Percentiles rank a stretch among this genome's conserved stretches.
Evolutionary conservation across 352 stramenopile species (phyloP).

Genomic region (Globisporangium radiosum): DNA sequence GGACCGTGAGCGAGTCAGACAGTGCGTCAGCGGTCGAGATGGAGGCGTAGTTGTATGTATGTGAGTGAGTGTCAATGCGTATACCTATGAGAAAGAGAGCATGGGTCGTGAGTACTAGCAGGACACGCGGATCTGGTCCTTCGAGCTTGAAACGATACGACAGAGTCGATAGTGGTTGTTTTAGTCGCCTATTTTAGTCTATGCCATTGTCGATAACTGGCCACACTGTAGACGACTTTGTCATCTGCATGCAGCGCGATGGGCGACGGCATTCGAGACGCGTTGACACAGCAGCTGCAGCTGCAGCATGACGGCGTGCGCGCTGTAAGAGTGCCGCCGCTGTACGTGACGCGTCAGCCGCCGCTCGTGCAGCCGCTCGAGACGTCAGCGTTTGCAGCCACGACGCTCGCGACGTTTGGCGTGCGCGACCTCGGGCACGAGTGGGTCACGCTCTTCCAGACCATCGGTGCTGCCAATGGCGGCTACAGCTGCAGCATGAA

Average conservation of each 20-base stretch:
- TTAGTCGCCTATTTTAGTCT: no score
- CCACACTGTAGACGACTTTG: no score
- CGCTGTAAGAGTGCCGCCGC: conserved; percentile 8
- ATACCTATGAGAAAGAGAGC: neutral
- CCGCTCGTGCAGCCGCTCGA: conserved; percentile 48
- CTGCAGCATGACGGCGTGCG: neutral
- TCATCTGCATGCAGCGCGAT: no score
- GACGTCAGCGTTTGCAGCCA: conserved; percentile 30
- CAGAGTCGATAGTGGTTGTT: no score
- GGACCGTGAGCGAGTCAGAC: no score
- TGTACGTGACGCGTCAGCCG: conserved; percentile 39
- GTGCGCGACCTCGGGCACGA: conserved; percentile 43
- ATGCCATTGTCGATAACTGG: no score
- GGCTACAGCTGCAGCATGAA: conserved; percentile 28
- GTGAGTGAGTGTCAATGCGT: neutral
- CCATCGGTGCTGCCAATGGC: conserved; percentile 22
- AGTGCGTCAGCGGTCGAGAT: neutral
- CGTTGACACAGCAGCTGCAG: neutral
- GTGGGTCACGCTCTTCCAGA: conserved; percentile 54
- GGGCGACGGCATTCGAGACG: conserved; percentile 5
- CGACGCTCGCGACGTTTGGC: conserved; percentile 18
- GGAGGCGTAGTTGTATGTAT: neutral
- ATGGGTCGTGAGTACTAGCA: neutral
- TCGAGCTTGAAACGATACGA: no score
- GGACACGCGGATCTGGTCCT: neutral